Base-by-base conservation (phyloP, 106 monocot species). In the Acanthochlamys bracteata region DNA sequence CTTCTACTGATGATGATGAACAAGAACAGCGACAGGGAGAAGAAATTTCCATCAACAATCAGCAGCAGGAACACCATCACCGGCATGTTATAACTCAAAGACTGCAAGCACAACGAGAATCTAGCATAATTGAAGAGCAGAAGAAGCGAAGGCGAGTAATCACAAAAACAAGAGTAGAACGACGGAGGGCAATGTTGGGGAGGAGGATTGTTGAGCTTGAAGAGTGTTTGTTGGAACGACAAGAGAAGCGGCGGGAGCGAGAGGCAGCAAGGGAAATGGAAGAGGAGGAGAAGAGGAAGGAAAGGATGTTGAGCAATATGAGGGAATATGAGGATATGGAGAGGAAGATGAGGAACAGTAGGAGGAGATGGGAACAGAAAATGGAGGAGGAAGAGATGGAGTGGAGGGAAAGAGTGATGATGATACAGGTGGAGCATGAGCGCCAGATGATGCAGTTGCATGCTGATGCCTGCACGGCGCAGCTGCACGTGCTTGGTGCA, bases 371-470 rank as follows among this genome's bases (percentile, higher is more conserved):
- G 19, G 26, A 57, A 24, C 19, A 60, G 66, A 70, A 49, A 55
- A 61, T 20, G 67, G 77, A 45, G 73, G 74, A 67, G 80, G 70
- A 60, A 68, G 52, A 39, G 65, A 69, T 75, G 78, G 72, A 71
- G 73, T 75, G 69, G 67, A 78, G 85, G 65, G 81, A 85, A 25
- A 78, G 72, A 75, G 81, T 81, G 65, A 78, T 77, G 71, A 78
- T 81, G 81, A 78, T 78, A 57, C 77, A 80, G 85, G 72, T 71
- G 69, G 85, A 80, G 78, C 71, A 68, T 68, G 11, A 78, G 68
- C 25, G 78, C 81, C 75, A 78, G 75, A 71, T 69, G 66, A 68
- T 78, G 77, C 80, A 78, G 77, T 80, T 85, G 80, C 71, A 85
- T 19, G 74, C 77, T 2, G 84, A 85, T 7, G 63, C 84, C 4